These are phyloP conservation scores for Wickerhamomyces kurtzmanii DNA, from an alignment of 805 yeast species.

Conservation along the genomic window DNA sequence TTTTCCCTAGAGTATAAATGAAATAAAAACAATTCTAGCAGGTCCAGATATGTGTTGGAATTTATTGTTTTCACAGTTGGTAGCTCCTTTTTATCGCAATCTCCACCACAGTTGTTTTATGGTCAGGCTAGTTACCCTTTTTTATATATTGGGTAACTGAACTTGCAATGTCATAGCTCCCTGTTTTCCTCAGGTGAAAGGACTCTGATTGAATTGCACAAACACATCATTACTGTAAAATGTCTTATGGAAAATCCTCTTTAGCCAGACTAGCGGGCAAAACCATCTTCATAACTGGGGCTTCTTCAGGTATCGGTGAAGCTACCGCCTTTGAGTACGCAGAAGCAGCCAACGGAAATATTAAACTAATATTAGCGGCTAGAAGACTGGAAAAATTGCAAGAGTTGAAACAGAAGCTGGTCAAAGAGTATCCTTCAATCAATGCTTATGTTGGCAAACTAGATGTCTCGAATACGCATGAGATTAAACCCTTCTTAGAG, in stretches of 20 bases:
- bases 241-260: slow-evolving; percentile 67
- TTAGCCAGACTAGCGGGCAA: slow-evolving; percentile 76
- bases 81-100: too few species aligned
- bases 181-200: too few species aligned
- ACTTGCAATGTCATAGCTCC: too few species aligned
- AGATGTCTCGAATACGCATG: slow-evolving; percentile 44
- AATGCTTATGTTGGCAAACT: slow-evolving; percentile 34
- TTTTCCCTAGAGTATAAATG: too few species aligned
- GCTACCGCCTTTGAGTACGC: slow-evolving; percentile 89
- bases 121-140: too few species aligned
- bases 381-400: slow-evolving; percentile 54
- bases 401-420: slow-evolving; percentile 33
- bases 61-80: too few species aligned
- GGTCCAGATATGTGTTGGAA: too few species aligned
- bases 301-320: slow-evolving; percentile 90
- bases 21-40: too few species aligned
- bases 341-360: slow-evolving; percentile 55
- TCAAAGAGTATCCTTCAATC: slow-evolving; percentile 32
- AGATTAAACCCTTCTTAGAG: slow-evolving; percentile 36
- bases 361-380: slow-evolving; percentile 62
- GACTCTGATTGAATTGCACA: too few species aligned
- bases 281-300: slow-evolving; percentile 85
- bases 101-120: too few species aligned
- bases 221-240: too few species aligned
- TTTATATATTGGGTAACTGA: too few species aligned